Percentiles rank a stretch among this genome's conserved stretches.
These are phyloP conservation scores for Solanum corneliomulleri DNA, from an alignment of 257 asterid genomes.

Conservation along the genomic window DNA sequence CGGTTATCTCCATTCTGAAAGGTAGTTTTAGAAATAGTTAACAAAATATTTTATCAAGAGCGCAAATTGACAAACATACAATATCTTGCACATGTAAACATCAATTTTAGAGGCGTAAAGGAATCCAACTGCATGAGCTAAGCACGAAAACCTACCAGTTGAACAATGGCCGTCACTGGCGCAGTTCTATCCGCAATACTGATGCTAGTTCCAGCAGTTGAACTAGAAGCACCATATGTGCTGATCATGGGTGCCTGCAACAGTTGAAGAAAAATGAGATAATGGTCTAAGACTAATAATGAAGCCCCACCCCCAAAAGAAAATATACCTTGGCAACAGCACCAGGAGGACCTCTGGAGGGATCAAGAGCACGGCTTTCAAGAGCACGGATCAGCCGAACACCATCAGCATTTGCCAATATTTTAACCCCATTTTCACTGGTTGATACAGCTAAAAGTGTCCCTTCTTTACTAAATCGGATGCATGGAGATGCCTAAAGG, in stretches of 20 bases:
- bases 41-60: background rate
- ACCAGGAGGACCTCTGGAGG: slow-evolving; percentile 13
- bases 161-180: slow-evolving; percentile 14
- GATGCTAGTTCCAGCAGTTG: slow-evolving; percentile 26
- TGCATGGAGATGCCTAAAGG: slow-evolving; percentile 55
- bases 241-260: slow-evolving; percentile 7
- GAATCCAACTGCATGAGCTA: background rate
- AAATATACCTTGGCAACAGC: slow-evolving; percentile 31
- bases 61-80: background rate
- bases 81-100: background rate
- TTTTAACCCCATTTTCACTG: slow-evolving; percentile 46
- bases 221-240: slow-evolving; percentile 30
- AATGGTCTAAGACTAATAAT: background rate
- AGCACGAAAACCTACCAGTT: slow-evolving; percentile 19
- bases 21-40: background rate
- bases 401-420: slow-evolving; percentile 51
- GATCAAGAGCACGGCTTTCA: slow-evolving; percentile 18
- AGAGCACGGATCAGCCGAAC: slow-evolving; percentile 18
- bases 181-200: slow-evolving; percentile 28
- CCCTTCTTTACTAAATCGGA: slow-evolving; percentile 61
- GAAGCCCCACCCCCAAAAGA: background rate
- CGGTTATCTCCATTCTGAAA: slow-evolving; percentile 37
- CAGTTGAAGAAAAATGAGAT: background rate
- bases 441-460: slow-evolving; percentile 56
- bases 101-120: background rate